These are phyloP conservation scores for Neolentinus lepideus DNA, from an alignment of 1,284 basidiomycete genomes.

Conservation along the genomic window DNA sequence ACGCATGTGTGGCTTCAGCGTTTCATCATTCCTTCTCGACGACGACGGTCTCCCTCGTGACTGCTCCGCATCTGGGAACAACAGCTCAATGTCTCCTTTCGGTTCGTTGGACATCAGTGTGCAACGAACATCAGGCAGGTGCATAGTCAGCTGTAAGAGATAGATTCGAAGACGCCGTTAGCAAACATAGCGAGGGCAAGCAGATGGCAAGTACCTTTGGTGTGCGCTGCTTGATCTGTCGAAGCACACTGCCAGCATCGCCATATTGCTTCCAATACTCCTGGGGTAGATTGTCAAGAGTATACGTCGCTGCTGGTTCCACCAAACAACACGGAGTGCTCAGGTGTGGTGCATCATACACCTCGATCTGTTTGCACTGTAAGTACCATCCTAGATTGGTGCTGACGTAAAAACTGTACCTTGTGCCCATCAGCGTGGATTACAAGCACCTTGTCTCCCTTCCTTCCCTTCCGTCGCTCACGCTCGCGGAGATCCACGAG, in stretches of 20 bases:
- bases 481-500: slow-evolving; percentile 50
- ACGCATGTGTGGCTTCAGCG: slow-evolving; percentile 23
- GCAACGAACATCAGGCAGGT: slow-evolving; percentile 33
- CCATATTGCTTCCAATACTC: slow-evolving; percentile 37
- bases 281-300: slow-evolving; percentile 28
- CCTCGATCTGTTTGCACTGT: slow-evolving; percentile 26
- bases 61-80: slow-evolving; percentile 15
- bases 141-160: slow-evolving; percentile 32
- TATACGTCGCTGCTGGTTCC: slow-evolving; percentile 31
- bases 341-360: slow-evolving; percentile 41
- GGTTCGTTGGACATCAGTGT: slow-evolving; percentile 51
- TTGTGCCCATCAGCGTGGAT: slow-evolving; percentile 29
- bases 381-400: neutral
- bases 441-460: slow-evolving; percentile 39
- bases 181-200: neutral
- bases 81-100: slow-evolving; percentile 39
- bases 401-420: slow-evolving; percentile 14
- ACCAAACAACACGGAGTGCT: slow-evolving; percentile 39
- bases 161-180: neutral
- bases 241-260: slow-evolving; percentile 34
- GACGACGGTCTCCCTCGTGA: slow-evolving; percentile 3
- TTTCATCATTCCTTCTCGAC: slow-evolving; percentile 9
- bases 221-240: slow-evolving; percentile 42
- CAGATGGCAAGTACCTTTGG: slow-evolving; percentile 32
- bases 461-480: slow-evolving; percentile 37